Conservation (phyloP, 164 flowering plant species). For the Akebia trifoliata region DNA sequence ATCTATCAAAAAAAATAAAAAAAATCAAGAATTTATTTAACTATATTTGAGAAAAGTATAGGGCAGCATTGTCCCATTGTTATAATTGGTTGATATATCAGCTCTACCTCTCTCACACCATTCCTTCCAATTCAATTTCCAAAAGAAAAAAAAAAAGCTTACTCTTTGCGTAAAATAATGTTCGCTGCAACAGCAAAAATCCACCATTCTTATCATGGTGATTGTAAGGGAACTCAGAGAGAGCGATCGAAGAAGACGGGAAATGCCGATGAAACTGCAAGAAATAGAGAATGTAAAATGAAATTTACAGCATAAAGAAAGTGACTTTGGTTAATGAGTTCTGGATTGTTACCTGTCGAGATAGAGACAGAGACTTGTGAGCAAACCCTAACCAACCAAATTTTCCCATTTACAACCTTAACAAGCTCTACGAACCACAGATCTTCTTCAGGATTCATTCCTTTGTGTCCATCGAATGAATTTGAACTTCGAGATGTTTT, state of each 20-base stretch:
- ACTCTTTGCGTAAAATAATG: constrained; percentile 17
- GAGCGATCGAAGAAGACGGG: constrained; percentile 3
- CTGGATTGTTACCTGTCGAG: constrained; percentile 1
- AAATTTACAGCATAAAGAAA: not conserved
- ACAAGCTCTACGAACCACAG: not conserved
- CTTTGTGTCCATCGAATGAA: not conserved
- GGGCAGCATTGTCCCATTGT: no score
- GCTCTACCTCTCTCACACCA: no score
- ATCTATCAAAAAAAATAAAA: no score
- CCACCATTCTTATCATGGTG: constrained; percentile 6
- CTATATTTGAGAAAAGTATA: no score
- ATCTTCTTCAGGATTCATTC: not conserved
- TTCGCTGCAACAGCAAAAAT: constrained; percentile 1
- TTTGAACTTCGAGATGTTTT: no score
- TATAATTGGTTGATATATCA: no score
- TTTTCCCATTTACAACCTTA: constrained; percentile 22
- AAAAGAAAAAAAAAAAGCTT: not conserved
- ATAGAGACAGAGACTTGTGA: constrained; percentile 11
- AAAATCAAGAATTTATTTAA: no score
- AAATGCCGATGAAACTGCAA: constrained; percentile 26
- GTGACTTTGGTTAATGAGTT: not conserved
- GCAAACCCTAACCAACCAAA: constrained; percentile 30
- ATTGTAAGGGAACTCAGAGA: constrained; percentile 5
- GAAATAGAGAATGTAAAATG: not conserved
- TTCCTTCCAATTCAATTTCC: not conserved